Evolutionary conservation across 371 early-diverging fungal genomes (phyloP).

Genomic region (Blakeslea trispora): DNA sequence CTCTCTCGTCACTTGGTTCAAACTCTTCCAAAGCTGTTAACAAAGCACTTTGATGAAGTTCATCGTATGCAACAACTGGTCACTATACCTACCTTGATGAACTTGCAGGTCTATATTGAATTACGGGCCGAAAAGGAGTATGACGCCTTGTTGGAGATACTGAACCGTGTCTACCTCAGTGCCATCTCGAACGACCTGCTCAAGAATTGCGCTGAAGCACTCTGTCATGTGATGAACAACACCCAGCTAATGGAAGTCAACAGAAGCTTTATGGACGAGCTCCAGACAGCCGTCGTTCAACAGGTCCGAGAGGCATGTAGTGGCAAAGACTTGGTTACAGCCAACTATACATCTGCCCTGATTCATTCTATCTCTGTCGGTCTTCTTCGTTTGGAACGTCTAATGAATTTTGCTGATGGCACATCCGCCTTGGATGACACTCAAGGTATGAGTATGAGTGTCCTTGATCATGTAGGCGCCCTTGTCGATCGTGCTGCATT

Average conservation of each 20-base stretch:
- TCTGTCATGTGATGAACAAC: conserved; percentile 47
- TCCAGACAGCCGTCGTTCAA: conserved; percentile 42
- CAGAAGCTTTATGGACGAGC: conserved; percentile 34
- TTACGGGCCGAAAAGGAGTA: conserved; percentile 65
- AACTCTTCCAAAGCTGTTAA: conserved; percentile 61
- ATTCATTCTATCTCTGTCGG: conserved; percentile 45
- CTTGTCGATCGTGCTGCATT: conserved; percentile 40
- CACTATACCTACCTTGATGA: conserved; percentile 57
- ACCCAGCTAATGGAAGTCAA: conserved; percentile 40
- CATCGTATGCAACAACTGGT: conserved; percentile 55
- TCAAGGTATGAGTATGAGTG: conserved; percentile 37
- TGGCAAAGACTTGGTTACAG: conserved; percentile 48
- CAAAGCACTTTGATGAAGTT: conserved; percentile 66
- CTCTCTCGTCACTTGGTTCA: conserved; percentile 60
- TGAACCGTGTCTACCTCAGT: conserved; percentile 56
- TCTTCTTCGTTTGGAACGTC: conserved; percentile 41
- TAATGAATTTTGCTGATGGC: conserved; percentile 38
- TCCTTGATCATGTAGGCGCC: conserved; percentile 25
- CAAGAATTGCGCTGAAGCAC: conserved; percentile 35
- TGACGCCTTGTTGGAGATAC: conserved; percentile 61
- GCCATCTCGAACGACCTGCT: conserved; percentile 46
- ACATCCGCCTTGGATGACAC: conserved; percentile 41
- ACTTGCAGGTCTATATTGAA: conserved; percentile 65
- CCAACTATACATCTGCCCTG: conserved; percentile 39
- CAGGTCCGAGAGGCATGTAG: conserved; percentile 47